Evolutionary conservation across 2,329 filamentous ascomycete genomes (phyloP).

Genomic region (Exophiala lecanii-corni): DNA sequence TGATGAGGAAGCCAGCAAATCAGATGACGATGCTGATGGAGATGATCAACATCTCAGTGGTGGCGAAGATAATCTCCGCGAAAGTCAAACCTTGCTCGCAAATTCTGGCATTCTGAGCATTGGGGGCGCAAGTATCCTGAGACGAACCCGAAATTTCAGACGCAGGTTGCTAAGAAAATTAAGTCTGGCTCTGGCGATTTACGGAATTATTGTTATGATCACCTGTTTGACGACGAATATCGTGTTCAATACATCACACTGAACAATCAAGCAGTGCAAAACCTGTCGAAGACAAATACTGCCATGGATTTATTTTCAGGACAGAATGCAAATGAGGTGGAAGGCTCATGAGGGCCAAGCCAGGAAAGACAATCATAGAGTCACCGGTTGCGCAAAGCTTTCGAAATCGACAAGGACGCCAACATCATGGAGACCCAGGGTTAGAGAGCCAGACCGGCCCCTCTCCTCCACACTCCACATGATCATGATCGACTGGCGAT

Average conservation of each 20-base stretch:
- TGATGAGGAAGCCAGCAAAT: conserved; percentile 47
- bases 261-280: no score
- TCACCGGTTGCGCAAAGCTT: no score
- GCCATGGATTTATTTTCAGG: no score
- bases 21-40: conserved; percentile 41
- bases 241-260: conserved; percentile 57
- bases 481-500: no score
- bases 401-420: no score
- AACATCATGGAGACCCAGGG: no score
- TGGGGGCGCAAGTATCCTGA: conserved; percentile 44
- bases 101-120: conserved; percentile 47
- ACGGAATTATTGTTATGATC: conserved; percentile 83
- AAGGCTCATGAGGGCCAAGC: no score
- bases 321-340: no score
- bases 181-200: conserved; percentile 71
- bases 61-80: conserved; percentile 28
- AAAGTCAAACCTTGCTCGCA: conserved; percentile 32
- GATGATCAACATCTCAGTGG: conserved; percentile 41
- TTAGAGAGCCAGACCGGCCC: no score
- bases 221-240: conserved; percentile 82
- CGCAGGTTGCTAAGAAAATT: conserved; percentile 62
- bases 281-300: no score
- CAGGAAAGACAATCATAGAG: no score
- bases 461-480: no score
- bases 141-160: conserved; percentile 56